These are phyloP conservation scores for Borovskyia barvae DNA, from an alignment of 208 protist genomes.

Conservation along the genomic window DNA sequence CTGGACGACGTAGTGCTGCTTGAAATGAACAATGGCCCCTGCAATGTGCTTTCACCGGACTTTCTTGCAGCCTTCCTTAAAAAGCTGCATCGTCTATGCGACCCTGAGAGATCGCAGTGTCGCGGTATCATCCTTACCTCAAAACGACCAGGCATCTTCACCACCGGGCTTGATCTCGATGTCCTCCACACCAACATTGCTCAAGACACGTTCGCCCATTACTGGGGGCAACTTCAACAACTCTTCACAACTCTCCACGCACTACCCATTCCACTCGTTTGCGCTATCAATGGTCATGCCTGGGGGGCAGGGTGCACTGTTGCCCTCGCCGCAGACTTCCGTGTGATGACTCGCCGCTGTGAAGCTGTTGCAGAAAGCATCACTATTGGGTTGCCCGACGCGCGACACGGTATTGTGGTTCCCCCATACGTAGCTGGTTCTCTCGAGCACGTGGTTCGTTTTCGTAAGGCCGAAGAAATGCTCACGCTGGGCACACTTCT, in stretches of 20 bases:
- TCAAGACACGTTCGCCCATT: slow-evolving; percentile 41
- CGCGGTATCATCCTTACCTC: slow-evolving; percentile 72
- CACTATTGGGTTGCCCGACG: slow-evolving; percentile 67
- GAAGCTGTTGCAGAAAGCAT: slow-evolving; percentile 11
- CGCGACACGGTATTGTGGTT: slow-evolving; percentile 56
- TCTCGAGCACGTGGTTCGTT: slow-evolving; percentile 62
- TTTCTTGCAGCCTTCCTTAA: slow-evolving; percentile 47
- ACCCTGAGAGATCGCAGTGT: slow-evolving; percentile 45
- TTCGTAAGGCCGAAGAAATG: slow-evolving; percentile 51
- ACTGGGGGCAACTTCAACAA: slow-evolving; percentile 72
- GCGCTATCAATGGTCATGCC: slow-evolving; percentile 74
- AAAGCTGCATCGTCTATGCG: slow-evolving; percentile 44
- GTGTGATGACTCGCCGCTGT: slow-evolving; percentile 62
- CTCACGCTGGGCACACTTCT: slow-evolving; percentile 48
- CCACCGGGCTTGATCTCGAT: slow-evolving; percentile 59
- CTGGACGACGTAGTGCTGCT: slow-evolving; percentile 51
- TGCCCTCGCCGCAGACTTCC: slow-evolving; percentile 67
- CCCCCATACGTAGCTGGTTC: slow-evolving; percentile 66
- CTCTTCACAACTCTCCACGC: slow-evolving; percentile 72
- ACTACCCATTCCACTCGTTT: slow-evolving; percentile 58
- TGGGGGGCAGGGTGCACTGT: slow-evolving; percentile 64
- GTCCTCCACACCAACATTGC: slow-evolving; percentile 30
- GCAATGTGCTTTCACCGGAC: slow-evolving; percentile 42
- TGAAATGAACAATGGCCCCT: slow-evolving; percentile 47
- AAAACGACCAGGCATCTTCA: slow-evolving; percentile 45